Evolutionary conservation across 371 early-diverging fungal genomes (phyloP).

Genomic region (Entomophthora muscae): DNA sequence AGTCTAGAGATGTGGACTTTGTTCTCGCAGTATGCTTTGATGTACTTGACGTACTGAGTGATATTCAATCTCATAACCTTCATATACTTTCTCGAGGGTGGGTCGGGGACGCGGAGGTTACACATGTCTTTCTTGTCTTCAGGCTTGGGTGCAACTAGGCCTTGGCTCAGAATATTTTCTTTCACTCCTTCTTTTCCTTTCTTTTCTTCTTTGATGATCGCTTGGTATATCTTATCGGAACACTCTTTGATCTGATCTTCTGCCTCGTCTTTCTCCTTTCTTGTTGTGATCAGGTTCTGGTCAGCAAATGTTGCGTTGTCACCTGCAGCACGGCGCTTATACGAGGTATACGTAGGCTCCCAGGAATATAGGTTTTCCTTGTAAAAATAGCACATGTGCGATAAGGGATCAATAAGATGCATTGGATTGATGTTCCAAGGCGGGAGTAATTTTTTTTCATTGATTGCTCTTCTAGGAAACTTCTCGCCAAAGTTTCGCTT

Average conservation of each 20-base stretch:
- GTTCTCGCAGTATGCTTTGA: not conserved
- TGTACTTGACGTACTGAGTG: not conserved
- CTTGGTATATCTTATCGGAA: not conserved
- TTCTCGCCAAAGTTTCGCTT: not conserved
- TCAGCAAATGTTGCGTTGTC: too few relatives aligned
- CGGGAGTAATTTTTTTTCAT: not conserved
- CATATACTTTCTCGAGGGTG: not conserved
- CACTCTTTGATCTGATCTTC: not conserved
- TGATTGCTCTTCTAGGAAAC: not conserved
- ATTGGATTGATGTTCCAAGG: not conserved
- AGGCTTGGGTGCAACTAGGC: not conserved
- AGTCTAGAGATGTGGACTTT: not conserved
- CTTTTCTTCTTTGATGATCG: not conserved
- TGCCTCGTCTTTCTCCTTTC: not conserved
- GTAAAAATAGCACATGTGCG: constrained; percentile 1
- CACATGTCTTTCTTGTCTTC: not conserved
- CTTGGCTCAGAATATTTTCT: not conserved
- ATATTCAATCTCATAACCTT: not conserved
- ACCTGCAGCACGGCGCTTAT: too few relatives aligned
- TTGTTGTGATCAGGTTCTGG: too few relatives aligned
- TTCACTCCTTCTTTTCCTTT: not conserved
- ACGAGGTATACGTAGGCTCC: not conserved
- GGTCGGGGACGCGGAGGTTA: not conserved
- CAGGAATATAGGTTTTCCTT: not conserved
- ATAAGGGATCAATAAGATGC: constrained; percentile 1